phyloP scores from a whole-genome alignment of 352 stramenopile genomes.

The Phytophthora fragariaefolia region DNA sequence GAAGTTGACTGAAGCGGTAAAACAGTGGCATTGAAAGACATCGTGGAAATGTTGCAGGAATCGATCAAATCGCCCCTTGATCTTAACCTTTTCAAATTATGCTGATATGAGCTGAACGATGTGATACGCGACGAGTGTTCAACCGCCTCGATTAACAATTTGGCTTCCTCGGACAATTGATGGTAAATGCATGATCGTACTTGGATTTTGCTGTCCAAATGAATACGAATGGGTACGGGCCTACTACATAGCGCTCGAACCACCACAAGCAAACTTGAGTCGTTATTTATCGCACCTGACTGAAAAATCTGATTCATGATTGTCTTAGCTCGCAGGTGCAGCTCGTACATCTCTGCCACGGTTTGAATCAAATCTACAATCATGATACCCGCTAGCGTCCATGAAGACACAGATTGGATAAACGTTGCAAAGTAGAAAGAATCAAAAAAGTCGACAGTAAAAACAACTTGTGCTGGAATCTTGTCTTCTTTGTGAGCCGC shows the following conservation, averaged over 20 bases:
- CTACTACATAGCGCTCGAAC: neutral
- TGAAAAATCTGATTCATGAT: neutral
- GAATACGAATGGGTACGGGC: neutral
- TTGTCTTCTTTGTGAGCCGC: conserved; percentile 27
- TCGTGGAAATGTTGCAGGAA: too few species aligned
- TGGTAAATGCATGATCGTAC: conserved; percentile 21
- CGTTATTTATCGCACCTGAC: neutral
- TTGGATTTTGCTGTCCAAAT: neutral
- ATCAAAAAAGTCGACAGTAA: conserved; percentile 30
- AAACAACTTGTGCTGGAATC: conserved; percentile 27
- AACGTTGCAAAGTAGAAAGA: conserved; percentile 8
- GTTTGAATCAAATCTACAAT: conserved; percentile 11
- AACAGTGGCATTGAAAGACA: too few species aligned
- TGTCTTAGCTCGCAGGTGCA: conserved; percentile 1
- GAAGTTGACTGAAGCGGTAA: too few species aligned
- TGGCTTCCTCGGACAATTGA: conserved; percentile 5
- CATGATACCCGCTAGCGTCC: conserved; percentile 1
- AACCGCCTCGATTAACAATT: neutral
- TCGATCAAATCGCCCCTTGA: too few species aligned
- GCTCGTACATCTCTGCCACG: conserved; percentile 4
- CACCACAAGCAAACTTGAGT: neutral
- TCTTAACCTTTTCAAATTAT: conserved; percentile 4
- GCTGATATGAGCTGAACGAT: conserved; percentile 4
- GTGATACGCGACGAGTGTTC: too few species aligned
- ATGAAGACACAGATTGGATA: conserved; percentile 1